A percentile compares a stretch with the other conserved stretches of the same genome.
Conservation (phyloP, 805 yeast species). For the Scheffersomyces ergatensis region DNA sequence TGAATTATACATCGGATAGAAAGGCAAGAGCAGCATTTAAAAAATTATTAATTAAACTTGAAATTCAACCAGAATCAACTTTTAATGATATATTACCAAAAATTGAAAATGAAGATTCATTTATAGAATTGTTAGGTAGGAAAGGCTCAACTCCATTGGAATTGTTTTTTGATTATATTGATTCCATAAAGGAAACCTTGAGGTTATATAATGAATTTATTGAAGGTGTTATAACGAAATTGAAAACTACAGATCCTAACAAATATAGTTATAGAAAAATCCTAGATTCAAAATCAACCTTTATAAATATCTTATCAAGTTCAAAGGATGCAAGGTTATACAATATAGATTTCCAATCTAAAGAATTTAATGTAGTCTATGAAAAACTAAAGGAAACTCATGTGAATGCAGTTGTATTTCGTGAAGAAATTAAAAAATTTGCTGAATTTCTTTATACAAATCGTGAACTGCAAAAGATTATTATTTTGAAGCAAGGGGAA, state of each 20-base stretch:
- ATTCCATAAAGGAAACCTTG: conserved; percentile 54
- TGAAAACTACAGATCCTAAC: conserved; percentile 10
- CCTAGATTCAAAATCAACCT: conserved; percentile 11
- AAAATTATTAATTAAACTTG: conserved; percentile 43
- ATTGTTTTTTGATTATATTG: conserved; percentile 70
- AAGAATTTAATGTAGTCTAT: background rate
- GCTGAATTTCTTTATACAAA: background rate
- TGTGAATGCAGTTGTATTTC: background rate
- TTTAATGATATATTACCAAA: conserved; percentile 57
- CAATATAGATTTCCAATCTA: conserved; percentile 1
- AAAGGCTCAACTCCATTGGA: conserved; percentile 78
- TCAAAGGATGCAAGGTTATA: conserved; percentile 28
- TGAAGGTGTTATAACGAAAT: conserved; percentile 45
- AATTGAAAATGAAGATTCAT: conserved; percentile 55
- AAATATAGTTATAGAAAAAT: conserved; percentile 7
- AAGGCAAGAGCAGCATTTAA: conserved; percentile 63
- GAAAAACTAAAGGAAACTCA: background rate
- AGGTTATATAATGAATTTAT: conserved; percentile 60
- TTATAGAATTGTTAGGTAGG: conserved; percentile 64
- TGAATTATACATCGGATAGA: conserved; percentile 57
- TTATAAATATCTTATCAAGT: conserved; percentile 13
- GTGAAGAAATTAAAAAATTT: background rate
- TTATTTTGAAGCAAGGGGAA: background rate
- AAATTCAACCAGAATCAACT: conserved; percentile 45
- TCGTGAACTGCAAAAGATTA: background rate